These are phyloP conservation scores for Chrysoporthe austroafricana DNA, from an alignment of 2,329 filamentous ascomycete genomes.

Conservation along the genomic window DNA sequence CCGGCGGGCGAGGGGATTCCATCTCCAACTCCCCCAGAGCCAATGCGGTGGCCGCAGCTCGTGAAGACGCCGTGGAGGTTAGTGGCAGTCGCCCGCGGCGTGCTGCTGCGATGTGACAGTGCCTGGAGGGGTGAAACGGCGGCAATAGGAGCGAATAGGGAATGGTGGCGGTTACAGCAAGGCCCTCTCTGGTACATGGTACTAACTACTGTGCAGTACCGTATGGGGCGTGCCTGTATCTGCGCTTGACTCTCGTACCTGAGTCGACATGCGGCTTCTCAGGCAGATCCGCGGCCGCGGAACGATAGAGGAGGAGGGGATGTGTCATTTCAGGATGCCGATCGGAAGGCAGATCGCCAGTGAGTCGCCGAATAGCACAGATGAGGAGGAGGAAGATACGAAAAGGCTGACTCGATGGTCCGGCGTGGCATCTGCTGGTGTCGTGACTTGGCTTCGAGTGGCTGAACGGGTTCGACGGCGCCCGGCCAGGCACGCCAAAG, in stretches of 20 bases:
- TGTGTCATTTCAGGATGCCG: background rate
- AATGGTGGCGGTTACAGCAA: background rate
- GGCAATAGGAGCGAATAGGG: constrained; percentile 1
- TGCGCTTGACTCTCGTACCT: background rate
- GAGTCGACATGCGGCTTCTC: background rate
- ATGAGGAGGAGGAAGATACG: background rate
- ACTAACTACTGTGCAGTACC: background rate
- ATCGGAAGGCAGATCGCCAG: constrained; percentile 2
- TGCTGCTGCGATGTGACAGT: background rate
- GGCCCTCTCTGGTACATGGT: no score
- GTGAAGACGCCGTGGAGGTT: background rate
- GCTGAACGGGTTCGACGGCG: background rate
- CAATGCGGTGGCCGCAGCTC: background rate
- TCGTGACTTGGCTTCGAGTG: background rate
- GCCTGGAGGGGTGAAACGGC: background rate
- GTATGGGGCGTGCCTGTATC: background rate
- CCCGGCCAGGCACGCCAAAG: background rate
- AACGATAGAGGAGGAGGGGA: background rate
- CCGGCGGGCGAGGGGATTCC: background rate
- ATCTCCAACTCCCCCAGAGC: background rate
- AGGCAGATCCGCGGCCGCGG: background rate
- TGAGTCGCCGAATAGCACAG: background rate
- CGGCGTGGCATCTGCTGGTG: background rate
- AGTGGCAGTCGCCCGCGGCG: background rate
- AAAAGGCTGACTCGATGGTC: background rate